Conservation (phyloP, 2,329 filamentous ascomycete genomes). For the Talaromyces albobiverticillius region DNA sequence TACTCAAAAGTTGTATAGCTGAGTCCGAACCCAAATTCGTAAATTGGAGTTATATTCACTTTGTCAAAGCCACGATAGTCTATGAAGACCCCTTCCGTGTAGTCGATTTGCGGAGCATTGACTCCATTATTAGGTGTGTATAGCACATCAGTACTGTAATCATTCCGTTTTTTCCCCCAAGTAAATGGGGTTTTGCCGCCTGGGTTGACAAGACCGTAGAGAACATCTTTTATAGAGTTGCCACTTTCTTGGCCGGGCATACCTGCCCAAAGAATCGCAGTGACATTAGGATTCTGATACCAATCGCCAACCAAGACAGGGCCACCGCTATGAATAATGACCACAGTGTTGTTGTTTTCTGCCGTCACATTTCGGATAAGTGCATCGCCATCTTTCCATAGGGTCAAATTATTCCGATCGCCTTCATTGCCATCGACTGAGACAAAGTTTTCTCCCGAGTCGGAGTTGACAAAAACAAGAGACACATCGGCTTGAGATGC, state of each 20-base stretch:
- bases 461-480: constrained; percentile 86
- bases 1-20: constrained; percentile 62
- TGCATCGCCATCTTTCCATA: constrained; percentile 79
- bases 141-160: constrained; percentile 57
- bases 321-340: constrained; percentile 83
- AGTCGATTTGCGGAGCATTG: constrained; percentile 56
- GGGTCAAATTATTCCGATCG: constrained; percentile 86
- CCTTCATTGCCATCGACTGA: constrained; percentile 77
- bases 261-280: constrained; percentile 72
- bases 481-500: constrained; percentile 51
- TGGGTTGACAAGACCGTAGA: constrained; percentile 66
- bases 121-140: constrained; percentile 58
- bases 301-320: constrained; percentile 70
- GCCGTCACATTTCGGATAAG: constrained; percentile 77
- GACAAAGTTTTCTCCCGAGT: constrained; percentile 84
- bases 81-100: constrained; percentile 62
- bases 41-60: constrained; percentile 54
- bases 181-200: constrained; percentile 63
- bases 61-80: constrained; percentile 54
- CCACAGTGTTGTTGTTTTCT: constrained; percentile 81
- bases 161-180: constrained; percentile 51
- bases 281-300: constrained; percentile 63
- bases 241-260: constrained; percentile 73
- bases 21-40: constrained; percentile 61
- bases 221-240: constrained; percentile 69